phyloP scores from a whole-genome alignment of 2,329 filamentous ascomycete genomes.

The Cryphonectria parasitica region DNA sequence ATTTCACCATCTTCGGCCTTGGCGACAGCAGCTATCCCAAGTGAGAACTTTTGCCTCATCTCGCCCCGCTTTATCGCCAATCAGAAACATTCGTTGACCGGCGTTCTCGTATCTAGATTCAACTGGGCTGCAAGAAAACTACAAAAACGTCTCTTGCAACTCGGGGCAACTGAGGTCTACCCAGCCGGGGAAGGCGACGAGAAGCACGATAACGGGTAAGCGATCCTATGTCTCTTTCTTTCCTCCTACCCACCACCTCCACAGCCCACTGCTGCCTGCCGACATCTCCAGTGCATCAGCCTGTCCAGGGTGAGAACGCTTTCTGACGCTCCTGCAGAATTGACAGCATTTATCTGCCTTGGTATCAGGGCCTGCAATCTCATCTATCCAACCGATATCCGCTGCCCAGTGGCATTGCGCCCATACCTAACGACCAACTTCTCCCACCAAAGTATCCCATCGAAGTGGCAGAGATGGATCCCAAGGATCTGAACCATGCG shows the following conservation, averaged over 20 bases:
- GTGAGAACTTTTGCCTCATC: conserved; percentile 49
- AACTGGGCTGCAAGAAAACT: conserved; percentile 93
- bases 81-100: background rate
- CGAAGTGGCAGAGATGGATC: conserved; percentile 26
- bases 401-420: conserved; percentile 65
- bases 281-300: background rate
- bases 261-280: background rate
- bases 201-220: conserved; percentile 87
- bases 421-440: conserved; percentile 74
- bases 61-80: background rate
- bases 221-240: conserved; percentile 29
- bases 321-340: conserved; percentile 54
- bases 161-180: conserved; percentile 79
- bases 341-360: conserved; percentile 80
- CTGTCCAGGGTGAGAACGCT: background rate
- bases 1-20: conserved; percentile 85
- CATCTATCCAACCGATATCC: conserved; percentile 71
- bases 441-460: conserved; percentile 73
- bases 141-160: conserved; percentile 78
- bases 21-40: conserved; percentile 95
- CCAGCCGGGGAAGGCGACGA: conserved; percentile 88
- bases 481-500: background rate
- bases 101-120: conserved; percentile 57
- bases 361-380: conserved; percentile 70
- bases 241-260: background rate